These are phyloP conservation scores for Debaryomyces fabryi DNA, from an alignment of 1,139 yeast genomes.

Conservation along the genomic window DNA sequence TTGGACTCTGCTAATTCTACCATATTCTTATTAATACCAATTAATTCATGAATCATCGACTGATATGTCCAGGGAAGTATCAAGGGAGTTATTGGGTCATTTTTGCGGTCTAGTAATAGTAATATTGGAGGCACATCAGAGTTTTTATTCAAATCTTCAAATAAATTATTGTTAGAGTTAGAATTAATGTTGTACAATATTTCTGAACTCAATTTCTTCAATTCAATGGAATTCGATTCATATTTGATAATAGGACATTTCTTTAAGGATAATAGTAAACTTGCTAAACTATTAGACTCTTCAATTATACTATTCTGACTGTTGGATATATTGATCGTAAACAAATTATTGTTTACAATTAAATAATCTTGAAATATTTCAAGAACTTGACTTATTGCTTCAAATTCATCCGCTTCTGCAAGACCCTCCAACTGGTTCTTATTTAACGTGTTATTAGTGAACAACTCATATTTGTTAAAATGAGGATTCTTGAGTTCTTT, in stretches of 20 bases:
- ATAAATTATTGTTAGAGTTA: constrained; percentile 59
- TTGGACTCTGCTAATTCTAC: constrained; percentile 54
- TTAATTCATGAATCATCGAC: constrained; percentile 92
- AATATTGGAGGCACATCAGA: constrained; percentile 75
- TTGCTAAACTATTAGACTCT: constrained; percentile 57
- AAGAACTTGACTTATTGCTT: constrained; percentile 70
- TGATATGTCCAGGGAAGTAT: constrained; percentile 97
- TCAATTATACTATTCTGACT: constrained; percentile 35
- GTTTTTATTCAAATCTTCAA: constrained; percentile 59
- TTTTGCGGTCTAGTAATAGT: constrained; percentile 78
- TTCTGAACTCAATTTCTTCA: constrained; percentile 69
- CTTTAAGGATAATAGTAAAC: constrained; percentile 73
- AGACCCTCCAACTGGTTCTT: constrained; percentile 80
- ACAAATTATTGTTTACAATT: constrained; percentile 71
- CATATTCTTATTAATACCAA: constrained; percentile 80
- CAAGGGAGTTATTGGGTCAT: constrained; percentile 92
- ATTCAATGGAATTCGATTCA: constrained; percentile 68
- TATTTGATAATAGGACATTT: constrained; percentile 77
- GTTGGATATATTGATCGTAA: constrained; percentile 21
- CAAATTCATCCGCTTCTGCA: constrained; percentile 90
- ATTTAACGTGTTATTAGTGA: constrained; percentile 71
- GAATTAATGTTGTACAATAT: constrained; percentile 60
- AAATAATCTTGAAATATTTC: constrained; percentile 86
- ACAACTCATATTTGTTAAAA: constrained; percentile 74
- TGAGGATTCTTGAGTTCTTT: constrained; percentile 78